Base-by-base conservation (phyloP, 2,329 filamentous ascomycete species). In the Aspergillus versicolor region DNA sequence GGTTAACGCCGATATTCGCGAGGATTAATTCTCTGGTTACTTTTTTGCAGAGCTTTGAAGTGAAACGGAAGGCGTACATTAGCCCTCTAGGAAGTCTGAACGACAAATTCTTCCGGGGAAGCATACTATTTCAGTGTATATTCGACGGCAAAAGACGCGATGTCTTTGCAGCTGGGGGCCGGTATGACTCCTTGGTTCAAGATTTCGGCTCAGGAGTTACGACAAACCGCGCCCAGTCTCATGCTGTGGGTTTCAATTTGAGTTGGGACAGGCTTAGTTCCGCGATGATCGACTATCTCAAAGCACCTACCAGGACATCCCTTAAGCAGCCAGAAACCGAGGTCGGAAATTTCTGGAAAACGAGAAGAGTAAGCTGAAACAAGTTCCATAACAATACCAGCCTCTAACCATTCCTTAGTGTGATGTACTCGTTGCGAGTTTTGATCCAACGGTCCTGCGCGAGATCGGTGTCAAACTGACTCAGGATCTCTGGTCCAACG, bases 181-280 rank as follows among this genome's bases (percentile, higher is more conserved):
- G 94, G 48, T 99, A 99, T 70, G 95, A 99, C 71, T 86, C 86
- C 47, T 78, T 99, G 19, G 93, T 99, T 62, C 87, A 87, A 70
- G 90, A 95, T 59, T 90, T 95, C 68, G 84, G 88, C 8, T 89
- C 90, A 5, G 88, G 86, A 61, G 83, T 86, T 42, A 81, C 85
- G 41, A 82, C 81, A 22, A 83, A 83, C 56, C 79, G 83, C 43
- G 81, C 84, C 54, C 86, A 88, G 65, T 85, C 86, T 19, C 91
- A 95, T 69, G 93, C 91, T 5, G 94, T 97, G 11, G 94, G 95
- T 1, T 93, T 97, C 70, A 95, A 92, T 67, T 79, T 97, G 41
- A 90, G 90, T 22, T 95, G 92, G 86, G 92, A 97, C 66, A 86
- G 88, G 56, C 79, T 96, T 4, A 87, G 88, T 6, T 84, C 84